Evolutionary conservation across 257 asterid genomes (phyloP), one percentile per base, ranked within the genome.

Genomic region (Rhazya stricta): DNA sequence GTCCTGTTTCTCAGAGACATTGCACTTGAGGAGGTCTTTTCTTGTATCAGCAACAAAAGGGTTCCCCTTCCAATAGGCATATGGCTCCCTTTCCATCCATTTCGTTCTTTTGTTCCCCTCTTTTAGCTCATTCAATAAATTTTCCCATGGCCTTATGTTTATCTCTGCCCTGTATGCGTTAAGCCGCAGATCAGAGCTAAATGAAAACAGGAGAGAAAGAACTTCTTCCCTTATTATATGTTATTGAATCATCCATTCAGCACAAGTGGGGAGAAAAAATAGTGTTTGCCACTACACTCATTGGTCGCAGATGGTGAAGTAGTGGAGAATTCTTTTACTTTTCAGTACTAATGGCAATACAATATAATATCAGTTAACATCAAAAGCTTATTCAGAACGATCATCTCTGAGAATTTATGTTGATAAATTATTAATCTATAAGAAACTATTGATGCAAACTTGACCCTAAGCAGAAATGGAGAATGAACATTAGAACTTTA

Each of bases 1-100:
- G 27, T 82, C 85, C 4, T 78, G 74, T 34, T 78, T 75, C 27
- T 75, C 83, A 4, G 79, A 46, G 10, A 60, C 85, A 67, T 82
- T 78, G 34, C 85, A 82, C 29, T 75, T 82, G 41, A 82, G 76
- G 10, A 82, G 80, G 25, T 79, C 74, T 73, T 67, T 60, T 36
- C 85, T 82, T 48, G 78, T 72, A 48, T 78, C 78, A 30, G 83
- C 78, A 0, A 82, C 83, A 53, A 54, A 69, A 3, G 85, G 82
- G 74, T 78, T 82, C 13, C 85, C 85, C 53, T 82, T 82, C 85
- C 85, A 82, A 56, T 78, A 82, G 3, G 85, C 85, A 78, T 62
- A 78, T 23, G 85, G 85, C 39, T 54, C 80, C 39, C 81, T 74
- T 13, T 81, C 79, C 43, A 3, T 12, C 85, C 85, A 81, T 58